Evolutionary conservation across 257 asterid genomes (phyloP).

Genomic region (Solanum chiquidenum): DNA sequence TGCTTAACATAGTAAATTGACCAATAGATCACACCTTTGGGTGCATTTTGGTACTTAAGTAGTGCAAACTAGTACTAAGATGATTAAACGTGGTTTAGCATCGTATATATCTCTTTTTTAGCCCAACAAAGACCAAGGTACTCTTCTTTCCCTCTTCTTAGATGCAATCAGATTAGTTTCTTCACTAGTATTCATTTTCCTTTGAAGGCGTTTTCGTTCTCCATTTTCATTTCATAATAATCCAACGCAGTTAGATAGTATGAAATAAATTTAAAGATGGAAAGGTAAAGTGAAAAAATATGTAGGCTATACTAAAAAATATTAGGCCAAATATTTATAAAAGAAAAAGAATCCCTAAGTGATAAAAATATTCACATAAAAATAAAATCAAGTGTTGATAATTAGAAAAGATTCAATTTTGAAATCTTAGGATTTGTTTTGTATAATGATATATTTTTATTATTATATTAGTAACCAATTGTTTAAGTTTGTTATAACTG

Average conservation of each 20-base stretch:
- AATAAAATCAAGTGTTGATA: background rate
- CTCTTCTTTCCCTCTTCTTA: background rate
- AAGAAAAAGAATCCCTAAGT: background rate
- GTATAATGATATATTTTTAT: background rate
- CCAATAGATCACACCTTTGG: background rate
- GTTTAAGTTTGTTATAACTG: background rate
- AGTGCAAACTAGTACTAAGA: background rate
- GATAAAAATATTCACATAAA: background rate
- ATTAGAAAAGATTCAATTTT: background rate
- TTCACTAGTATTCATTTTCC: background rate
- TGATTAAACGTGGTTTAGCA: background rate
- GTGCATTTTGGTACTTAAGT: background rate
- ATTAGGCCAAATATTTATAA: background rate
- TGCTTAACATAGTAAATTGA: background rate
- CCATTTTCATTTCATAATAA: background rate
- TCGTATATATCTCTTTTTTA: background rate
- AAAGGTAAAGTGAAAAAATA: background rate
- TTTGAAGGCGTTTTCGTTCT: background rate
- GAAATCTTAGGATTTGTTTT: background rate
- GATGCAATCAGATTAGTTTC: background rate
- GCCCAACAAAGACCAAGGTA: background rate
- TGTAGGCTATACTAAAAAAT: background rate
- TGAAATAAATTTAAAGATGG: background rate
- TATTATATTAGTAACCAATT: constrained; percentile 1
- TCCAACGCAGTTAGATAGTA: background rate